Evolutionary conservation across 78 protist species (phyloP).

Genomic region (Dictyostelium firmibasis): DNA sequence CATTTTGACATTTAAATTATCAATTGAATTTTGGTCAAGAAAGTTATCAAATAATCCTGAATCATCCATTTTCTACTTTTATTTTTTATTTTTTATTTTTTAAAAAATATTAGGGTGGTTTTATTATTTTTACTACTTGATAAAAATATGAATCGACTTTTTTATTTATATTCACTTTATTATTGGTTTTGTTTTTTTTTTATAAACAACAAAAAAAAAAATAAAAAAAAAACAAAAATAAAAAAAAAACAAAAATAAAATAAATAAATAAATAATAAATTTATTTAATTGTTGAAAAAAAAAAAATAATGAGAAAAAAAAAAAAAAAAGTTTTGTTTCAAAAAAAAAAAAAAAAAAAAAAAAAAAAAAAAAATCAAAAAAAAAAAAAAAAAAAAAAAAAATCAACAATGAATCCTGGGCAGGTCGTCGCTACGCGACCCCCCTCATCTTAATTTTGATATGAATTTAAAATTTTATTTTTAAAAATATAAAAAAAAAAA

Average conservation of each 20-base stretch:
- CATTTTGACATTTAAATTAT: neutral
- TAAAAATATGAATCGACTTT: neutral
- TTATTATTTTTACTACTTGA: neutral
- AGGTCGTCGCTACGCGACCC: no score
- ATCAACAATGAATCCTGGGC: no score
- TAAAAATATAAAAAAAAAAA: no score
- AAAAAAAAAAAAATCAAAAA: neutral
- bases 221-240: neutral
- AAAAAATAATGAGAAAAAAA: no score
- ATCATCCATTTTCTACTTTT: conserved; percentile 20
- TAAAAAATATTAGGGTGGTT: neutral
- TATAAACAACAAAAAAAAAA: no score
- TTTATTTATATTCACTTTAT: neutral
- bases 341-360: no score
- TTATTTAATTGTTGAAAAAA: neutral
- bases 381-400: no score
- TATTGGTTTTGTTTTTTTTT: neutral
- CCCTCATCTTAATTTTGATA: neutral
- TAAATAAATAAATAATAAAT: neutral
- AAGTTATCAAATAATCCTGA: conserved; percentile 30
- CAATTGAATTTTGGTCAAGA: neutral
- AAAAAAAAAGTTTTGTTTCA: no score
- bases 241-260: neutral
- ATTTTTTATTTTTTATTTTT: no score
- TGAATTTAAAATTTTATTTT: no score